A percentile compares a stretch with the other conserved stretches of the same genome.
Evolutionary conservation across 2,329 filamentous ascomycete species (phyloP).

Genomic region (Claviceps sp.): DNA sequence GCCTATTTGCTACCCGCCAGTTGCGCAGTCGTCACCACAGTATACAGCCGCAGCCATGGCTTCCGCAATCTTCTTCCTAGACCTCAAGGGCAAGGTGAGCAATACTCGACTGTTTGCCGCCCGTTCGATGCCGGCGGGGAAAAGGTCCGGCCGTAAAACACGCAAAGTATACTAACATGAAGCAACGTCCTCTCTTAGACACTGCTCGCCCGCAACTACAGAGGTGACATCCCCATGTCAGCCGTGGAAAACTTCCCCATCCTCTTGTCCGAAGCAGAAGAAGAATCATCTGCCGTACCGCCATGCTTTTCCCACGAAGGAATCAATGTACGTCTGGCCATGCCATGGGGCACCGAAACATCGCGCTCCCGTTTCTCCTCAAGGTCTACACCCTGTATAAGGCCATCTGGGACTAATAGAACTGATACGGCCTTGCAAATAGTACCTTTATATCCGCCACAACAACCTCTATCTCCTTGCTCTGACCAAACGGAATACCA

Average conservation of each 20-base stretch:
- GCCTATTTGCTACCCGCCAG: neutral
- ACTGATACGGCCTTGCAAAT: neutral
- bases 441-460: conserved; percentile 98
- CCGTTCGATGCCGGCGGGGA: neutral
- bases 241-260: conserved; percentile 96
- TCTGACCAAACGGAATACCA: conserved; percentile 95
- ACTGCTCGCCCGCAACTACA: conserved; percentile 94
- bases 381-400: neutral
- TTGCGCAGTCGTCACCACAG: neutral
- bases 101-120: neutral
- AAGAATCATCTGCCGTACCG: conserved; percentile 93
- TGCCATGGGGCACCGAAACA: neutral
- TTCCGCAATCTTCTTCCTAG: conserved; percentile 94
- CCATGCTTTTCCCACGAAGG: conserved; percentile 98
- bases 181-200: conserved; percentile 43
- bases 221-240: conserved; percentile 97
- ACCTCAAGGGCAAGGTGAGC: conserved; percentile 94
- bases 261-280: conserved; percentile 93
- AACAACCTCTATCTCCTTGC: conserved; percentile 98
- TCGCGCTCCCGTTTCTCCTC: neutral
- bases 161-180: neutral
- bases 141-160: neutral
- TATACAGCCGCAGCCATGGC: conserved; percentile 51
- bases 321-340: conserved; percentile 63
- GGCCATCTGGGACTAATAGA: neutral